Percentiles rank a stretch among this genome's conserved stretches.
phyloP scores from a whole-genome alignment of 1,284 basidiomycete species.

The Ganoderma resinaceum region DNA sequence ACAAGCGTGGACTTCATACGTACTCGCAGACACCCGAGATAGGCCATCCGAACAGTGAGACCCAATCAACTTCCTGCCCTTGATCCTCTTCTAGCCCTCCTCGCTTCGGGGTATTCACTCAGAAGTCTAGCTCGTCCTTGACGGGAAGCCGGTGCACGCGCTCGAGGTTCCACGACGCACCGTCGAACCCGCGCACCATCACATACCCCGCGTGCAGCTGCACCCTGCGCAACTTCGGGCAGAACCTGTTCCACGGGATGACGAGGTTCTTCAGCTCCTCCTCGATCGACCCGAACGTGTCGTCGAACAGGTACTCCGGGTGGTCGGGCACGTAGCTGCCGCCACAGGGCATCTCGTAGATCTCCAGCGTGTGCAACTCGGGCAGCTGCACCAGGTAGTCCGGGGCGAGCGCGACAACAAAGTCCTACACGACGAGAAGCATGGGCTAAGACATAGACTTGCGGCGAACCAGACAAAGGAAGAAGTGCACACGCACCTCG shows the following conservation, averaged over 20 bases:
- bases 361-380: constrained; percentile 26
- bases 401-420: constrained; percentile 38
- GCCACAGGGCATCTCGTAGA: constrained; percentile 8
- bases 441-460: not conserved
- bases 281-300: constrained; percentile 33
- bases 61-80: too few species aligned
- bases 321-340: constrained; percentile 20
- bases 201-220: constrained; percentile 35
- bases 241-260: constrained; percentile 41
- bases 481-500: constrained; percentile 36
- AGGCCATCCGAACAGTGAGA: not conserved
- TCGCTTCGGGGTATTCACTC: not conserved
- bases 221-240: constrained; percentile 36
- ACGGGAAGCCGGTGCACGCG: constrained; percentile 15
- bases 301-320: constrained; percentile 33
- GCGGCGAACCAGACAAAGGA: not conserved
- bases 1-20: not conserved
- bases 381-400: constrained; percentile 64
- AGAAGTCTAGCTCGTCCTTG: constrained; percentile 22
- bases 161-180: constrained; percentile 30
- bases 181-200: constrained; percentile 33
- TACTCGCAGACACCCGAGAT: not conserved
- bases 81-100: not conserved
- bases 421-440: constrained; percentile 28
- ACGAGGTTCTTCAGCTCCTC: constrained; percentile 39